Evolutionary conservation across 2,329 filamentous ascomycete genomes (phyloP).

Genomic region (Monilinia fructigena): DNA sequence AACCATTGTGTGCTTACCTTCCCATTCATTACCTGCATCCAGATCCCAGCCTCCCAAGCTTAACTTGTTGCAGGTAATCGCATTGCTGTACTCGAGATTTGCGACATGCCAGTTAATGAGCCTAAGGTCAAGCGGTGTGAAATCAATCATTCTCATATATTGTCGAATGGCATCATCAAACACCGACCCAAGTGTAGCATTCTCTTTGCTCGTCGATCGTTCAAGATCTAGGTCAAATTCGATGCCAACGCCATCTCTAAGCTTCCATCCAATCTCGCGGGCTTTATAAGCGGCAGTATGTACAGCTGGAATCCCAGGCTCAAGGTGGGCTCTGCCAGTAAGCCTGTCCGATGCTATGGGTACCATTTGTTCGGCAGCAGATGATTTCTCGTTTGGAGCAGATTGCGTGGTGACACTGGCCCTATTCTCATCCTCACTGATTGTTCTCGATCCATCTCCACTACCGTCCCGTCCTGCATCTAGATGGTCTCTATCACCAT

Average conservation of each 20-base stretch:
- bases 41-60: conserved; percentile 95
- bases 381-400: conserved; percentile 43
- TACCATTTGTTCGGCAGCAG: conserved; percentile 50
- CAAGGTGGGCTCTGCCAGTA: conserved; percentile 70
- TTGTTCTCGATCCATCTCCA: conserved; percentile 67
- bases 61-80: conserved; percentile 79
- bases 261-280: conserved; percentile 76
- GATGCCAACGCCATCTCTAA: conserved; percentile 62
- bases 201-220: conserved; percentile 55
- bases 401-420: conserved; percentile 55
- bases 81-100: conserved; percentile 97
- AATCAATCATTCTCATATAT: conserved; percentile 77
- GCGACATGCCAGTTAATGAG: conserved; percentile 98
- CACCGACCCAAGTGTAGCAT: conserved; percentile 81
- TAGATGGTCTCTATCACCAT: conserved; percentile 80
- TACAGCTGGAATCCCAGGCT: conserved; percentile 66
- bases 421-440: conserved; percentile 69
- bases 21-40: conserved; percentile 96
- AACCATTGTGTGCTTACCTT: conserved; percentile 90
- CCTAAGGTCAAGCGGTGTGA: conserved; percentile 83
- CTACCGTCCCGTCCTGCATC: conserved; percentile 77
- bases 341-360: conserved; percentile 65
- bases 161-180: conserved; percentile 89
- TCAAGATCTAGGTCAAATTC: conserved; percentile 71
- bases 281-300: conserved; percentile 75